phyloP scores from a whole-genome alignment of 78 protist genomes.

The Tieghemostelium lacteum region DNA sequence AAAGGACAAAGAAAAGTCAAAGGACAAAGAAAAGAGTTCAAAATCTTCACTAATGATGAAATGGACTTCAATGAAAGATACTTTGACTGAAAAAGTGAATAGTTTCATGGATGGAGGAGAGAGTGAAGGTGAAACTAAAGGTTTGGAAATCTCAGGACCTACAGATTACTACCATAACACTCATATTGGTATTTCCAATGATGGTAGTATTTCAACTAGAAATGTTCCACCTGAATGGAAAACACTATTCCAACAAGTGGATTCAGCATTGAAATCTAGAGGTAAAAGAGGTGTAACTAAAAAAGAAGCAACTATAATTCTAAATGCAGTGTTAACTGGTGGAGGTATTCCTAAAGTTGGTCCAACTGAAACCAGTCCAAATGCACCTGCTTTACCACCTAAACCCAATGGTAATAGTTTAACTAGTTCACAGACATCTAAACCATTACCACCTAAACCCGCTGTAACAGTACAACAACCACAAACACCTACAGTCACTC shows the following conservation, averaged over 20 bases:
- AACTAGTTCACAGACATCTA: background rate
- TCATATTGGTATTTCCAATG: conserved; percentile 37
- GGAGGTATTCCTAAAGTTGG: background rate
- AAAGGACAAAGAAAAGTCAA: background rate
- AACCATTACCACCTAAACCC: conserved; percentile 39
- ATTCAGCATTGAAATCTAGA: background rate
- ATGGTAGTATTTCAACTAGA: conserved; percentile 36
- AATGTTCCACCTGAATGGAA: conserved; percentile 66
- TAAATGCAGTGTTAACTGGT: conserved; percentile 17
- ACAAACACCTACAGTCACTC: background rate
- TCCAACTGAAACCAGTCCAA: background rate
- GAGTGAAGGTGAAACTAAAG: background rate
- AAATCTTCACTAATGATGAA: background rate
- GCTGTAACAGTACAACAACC: background rate
- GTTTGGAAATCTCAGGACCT: conserved; percentile 46
- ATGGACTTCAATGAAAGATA: background rate
- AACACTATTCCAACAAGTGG: conserved; percentile 7
- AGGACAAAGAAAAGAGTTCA: conserved; percentile 6
- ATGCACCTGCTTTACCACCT: conserved; percentile 31
- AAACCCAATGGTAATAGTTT: background rate
- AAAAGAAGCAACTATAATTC: conserved; percentile 33
- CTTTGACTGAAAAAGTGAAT: background rate
- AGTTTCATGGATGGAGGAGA: background rate
- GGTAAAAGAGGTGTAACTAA: conserved; percentile 60
- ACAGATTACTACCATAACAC: conserved; percentile 59